phyloP scores from a whole-genome alignment of 1,284 basidiomycete species.

The Grifola frondosa region DNA sequence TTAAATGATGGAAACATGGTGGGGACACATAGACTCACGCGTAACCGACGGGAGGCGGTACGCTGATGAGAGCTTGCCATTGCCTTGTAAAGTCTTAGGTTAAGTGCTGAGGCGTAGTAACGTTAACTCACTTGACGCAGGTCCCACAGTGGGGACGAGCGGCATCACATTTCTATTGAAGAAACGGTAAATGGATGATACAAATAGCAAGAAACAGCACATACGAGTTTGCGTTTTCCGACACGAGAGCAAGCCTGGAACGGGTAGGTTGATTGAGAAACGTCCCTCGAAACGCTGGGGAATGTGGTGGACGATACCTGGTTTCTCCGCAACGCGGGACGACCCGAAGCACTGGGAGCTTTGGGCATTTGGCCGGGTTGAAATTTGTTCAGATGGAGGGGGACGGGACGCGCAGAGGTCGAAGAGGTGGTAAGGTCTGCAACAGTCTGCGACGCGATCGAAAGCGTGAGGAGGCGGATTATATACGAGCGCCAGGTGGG shows the following conservation, averaged over 20 bases:
- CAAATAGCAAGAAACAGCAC: conserved; percentile 26
- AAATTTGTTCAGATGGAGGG: conserved; percentile 1
- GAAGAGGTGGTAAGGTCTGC: not conserved
- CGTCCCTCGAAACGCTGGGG: conserved; percentile 7
- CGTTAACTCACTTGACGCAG: conserved; percentile 66
- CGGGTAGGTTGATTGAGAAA: conserved; percentile 3
- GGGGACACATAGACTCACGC: conserved; percentile 48
- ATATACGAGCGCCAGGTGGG: conserved; percentile 20
- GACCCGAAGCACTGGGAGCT: conserved; percentile 38
- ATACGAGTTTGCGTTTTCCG: conserved; percentile 77
- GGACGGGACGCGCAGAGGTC: conserved; percentile 2
- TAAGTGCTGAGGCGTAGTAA: conserved; percentile 8
- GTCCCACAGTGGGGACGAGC: conserved; percentile 79
- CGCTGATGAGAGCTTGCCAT: conserved; percentile 76
- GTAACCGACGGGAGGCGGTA: conserved; percentile 76
- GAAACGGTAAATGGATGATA: conserved; percentile 6
- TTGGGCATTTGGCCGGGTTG: conserved; percentile 59
- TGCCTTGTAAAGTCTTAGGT: conserved; percentile 43
- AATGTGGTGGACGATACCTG: conserved; percentile 46
- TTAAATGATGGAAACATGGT: conserved; percentile 3
- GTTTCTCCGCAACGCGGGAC: conserved; percentile 74
- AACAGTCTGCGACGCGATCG: not conserved
- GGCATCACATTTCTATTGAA: conserved; percentile 77
- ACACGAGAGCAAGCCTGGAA: conserved; percentile 74
- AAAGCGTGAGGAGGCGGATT: conserved; percentile 7